Evolutionary conservation across 2,329 filamentous ascomycete genomes (phyloP), one percentile per base, ranked within the genome.

Genomic region (Cladosporium phlei): DNA sequence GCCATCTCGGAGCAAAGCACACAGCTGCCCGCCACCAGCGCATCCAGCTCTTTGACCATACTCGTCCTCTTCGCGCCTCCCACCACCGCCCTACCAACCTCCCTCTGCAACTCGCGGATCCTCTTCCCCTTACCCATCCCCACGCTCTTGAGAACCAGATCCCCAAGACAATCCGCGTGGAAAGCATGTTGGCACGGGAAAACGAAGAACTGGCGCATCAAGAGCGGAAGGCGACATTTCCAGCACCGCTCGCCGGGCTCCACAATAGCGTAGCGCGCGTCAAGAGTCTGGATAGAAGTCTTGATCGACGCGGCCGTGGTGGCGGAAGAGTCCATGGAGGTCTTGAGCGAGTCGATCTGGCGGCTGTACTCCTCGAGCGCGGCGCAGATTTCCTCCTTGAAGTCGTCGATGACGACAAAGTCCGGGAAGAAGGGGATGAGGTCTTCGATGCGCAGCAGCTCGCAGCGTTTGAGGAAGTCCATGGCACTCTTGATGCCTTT

Each of bases 111-210:
- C 67, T 96, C 89, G 50, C 80, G 79, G 56, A 98, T 96, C 55
- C 86, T 77, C 64, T 83, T 83, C 12, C 84, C 82, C 67, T 85
- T 87, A 14, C 81, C 84, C 42, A 83, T 73, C 0, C 88, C 88
- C 1, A 85, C 83, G 54, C 88, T 83, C 65, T 91, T 86, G 44
- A 96, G 76, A 1, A 97, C 88, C 61, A 85, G 86, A 59, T 81
- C 83, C 0, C 88, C 91, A 38, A 98, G 70, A 65, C 93, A 98
- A 64, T 98, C 93, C 32, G 87, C 91, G 66, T 98, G 93, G 62
- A 98, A 98, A 3, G 90, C 87, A 68, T 98, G 93, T 71, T 98
- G 93, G 66, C 93, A 98, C 0, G 93, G 93, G 56, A 98, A 98
- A 14, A 98, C 93, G 58, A 97, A 98, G 69, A 98, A 98, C 59